A percentile compares a stretch with the other conserved stretches of the same genome.
Conservation (phyloP, 2,329 filamentous ascomycete species). For the Neodidymelliopsis sp. region DNA sequence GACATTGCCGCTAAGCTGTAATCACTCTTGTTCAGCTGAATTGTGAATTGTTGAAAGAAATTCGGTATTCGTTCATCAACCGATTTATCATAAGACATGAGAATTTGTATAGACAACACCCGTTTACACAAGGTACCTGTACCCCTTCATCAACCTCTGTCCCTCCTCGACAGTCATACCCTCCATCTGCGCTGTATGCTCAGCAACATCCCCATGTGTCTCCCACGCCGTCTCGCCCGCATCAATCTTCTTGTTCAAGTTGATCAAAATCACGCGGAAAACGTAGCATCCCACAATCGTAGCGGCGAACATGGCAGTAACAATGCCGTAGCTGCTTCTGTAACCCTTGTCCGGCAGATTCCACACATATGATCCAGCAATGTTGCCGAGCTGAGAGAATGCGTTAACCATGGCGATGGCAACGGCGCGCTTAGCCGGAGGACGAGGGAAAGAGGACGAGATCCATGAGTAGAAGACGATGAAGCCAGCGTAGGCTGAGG, state of each 20-base stretch:
- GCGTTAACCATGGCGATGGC: conserved; percentile 69
- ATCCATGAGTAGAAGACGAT: conserved; percentile 51
- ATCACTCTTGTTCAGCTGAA: too few species aligned
- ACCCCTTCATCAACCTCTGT: conserved; percentile 36
- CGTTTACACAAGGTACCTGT: conserved; percentile 42
- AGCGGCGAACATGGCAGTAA: conserved; percentile 69
- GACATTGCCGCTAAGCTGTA: too few species aligned
- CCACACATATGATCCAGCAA: conserved; percentile 70
- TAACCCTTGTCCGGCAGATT: conserved; percentile 65
- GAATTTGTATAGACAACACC: too few species aligned
- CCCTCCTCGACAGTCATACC: conserved; percentile 41
- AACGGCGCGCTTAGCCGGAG: conserved; percentile 67
- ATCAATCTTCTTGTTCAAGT: conserved; percentile 44
- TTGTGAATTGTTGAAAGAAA: too few species aligned
- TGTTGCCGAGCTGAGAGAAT: conserved; percentile 46
- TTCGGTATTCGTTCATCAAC: too few species aligned
- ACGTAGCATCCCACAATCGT: conserved; percentile 61
- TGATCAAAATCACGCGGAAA: conserved; percentile 38
- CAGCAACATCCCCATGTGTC: conserved; percentile 36
- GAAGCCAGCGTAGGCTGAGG: conserved; percentile 51
- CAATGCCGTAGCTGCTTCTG: conserved; percentile 70
- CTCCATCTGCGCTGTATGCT: conserved; percentile 40
- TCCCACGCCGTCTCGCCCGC: conserved; percentile 40
- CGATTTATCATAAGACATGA: too few species aligned
- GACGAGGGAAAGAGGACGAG: conserved; percentile 56